A percentile compares a stretch with the other conserved stretches of the same genome.
Conservation (phyloP, 2,329 filamentous ascomycete species). For the Alternaria alternata region DNA sequence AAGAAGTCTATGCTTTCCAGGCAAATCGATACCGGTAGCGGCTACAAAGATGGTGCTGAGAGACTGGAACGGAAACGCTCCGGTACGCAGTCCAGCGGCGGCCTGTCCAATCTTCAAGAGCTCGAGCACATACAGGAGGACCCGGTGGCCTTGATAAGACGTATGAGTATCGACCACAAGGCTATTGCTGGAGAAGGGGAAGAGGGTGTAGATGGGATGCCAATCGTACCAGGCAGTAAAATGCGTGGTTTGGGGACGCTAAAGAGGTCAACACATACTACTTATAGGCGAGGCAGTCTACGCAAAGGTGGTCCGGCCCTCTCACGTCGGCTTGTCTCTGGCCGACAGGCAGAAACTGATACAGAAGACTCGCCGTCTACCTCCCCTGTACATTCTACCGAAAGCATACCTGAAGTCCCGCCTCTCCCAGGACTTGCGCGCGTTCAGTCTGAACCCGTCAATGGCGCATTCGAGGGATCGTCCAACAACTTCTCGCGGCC, state of each 20-base stretch:
- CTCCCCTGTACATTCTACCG: slow-evolving; percentile 55
- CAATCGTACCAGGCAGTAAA: slow-evolving; percentile 80
- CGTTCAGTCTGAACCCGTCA: slow-evolving; percentile 74
- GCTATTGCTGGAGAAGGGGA: slow-evolving; percentile 51
- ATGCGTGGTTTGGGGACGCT: slow-evolving; percentile 79
- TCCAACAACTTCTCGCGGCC: slow-evolving; percentile 69
- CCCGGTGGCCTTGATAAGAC: slow-evolving; percentile 74
- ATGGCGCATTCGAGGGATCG: slow-evolving; percentile 42
- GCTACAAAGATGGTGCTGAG: slow-evolving; percentile 85
- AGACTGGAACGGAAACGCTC: slow-evolving; percentile 78
- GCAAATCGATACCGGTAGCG: slow-evolving; percentile 81
- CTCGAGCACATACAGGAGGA: slow-evolving; percentile 86
- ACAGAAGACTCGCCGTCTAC: slow-evolving; percentile 60
- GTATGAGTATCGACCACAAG: slow-evolving; percentile 66
- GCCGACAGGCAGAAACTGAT: slow-evolving; percentile 68
- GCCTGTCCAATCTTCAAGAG: slow-evolving; percentile 65
- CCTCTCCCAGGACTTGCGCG: slow-evolving; percentile 60
- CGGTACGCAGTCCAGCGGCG: slow-evolving; percentile 57
- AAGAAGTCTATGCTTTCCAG: slow-evolving; percentile 97
- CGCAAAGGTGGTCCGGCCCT: slow-evolving; percentile 79
- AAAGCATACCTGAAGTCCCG: slow-evolving; percentile 46
- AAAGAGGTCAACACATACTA: slow-evolving; percentile 88
- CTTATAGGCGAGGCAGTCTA: slow-evolving; percentile 87
- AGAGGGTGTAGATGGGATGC: slow-evolving; percentile 57
- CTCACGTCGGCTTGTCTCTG: slow-evolving; percentile 71